Evolutionary conservation across 1,284 basidiomycete species (phyloP), one percentile per base, ranked within the genome.

Genomic region (Athelia sp.): DNA sequence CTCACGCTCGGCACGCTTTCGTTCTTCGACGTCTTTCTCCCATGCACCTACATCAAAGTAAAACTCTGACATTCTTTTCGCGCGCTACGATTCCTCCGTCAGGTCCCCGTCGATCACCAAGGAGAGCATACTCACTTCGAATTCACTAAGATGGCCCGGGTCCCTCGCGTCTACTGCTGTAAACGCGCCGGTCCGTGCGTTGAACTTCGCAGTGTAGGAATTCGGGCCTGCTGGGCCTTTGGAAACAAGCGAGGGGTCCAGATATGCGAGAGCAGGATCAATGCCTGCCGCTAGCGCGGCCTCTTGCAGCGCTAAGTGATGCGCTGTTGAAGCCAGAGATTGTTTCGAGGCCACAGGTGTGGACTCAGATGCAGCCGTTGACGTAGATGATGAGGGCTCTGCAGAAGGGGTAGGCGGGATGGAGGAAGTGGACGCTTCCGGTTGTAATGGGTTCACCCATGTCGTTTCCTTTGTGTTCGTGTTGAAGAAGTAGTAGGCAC

Each of bases 401-500:
- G 36, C 45, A 43, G 62, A 53, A 17, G 57, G 45, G 10, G 65
- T 58, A 2, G 60, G 42, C 19, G 59, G 45, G 26, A 29, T 13
- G 32, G 53, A 49, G 38, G 62, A 50, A 38, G 62, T 31, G 31
- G 58, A 45, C n/a, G 61, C 56, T 40, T 62, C 54, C 9, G 71
- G 65, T 49, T 79, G 70, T 34, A 95, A 75, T 6, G 92, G 92
- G 62, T 95, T 95, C 35, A 74, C 74, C 93, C 93, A 95, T 19
- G 93, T 94, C 31, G 91, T 93, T 69, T 93, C 83, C 52, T 85
- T 75, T 0, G 90, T 92, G 50, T 71, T 66, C 13, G 81, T 57
- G 68, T 94, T 94, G 79, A 81, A 90, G 71, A 94, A 94, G 68
- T 94, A 95, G 72, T 93, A 94, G 15, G 88, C 80, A 66, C 82